These are phyloP conservation scores for Cicer pinnatifidum DNA, from an alignment of 306 rosid genomes.

Conservation along the genomic window DNA sequence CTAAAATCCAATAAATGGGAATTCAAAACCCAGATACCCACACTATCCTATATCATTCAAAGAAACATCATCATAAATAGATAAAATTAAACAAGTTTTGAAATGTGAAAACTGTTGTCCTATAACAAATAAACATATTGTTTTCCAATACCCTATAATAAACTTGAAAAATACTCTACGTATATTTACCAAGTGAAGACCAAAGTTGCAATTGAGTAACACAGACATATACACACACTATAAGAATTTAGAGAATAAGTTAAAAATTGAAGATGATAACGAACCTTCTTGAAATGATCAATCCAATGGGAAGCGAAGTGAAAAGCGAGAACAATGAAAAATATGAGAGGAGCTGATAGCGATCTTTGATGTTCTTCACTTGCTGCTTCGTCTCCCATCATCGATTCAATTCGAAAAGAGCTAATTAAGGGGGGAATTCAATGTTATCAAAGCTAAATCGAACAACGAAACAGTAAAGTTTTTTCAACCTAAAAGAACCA, in stretches of 20 bases:
- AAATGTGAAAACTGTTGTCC: constrained; percentile 11
- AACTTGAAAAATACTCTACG: neutral
- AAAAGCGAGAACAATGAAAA: constrained; percentile 60
- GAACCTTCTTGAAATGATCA: constrained; percentile 62
- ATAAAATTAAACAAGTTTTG: constrained; percentile 15
- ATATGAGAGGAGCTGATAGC: constrained; percentile 65
- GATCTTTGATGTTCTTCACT: constrained; percentile 54
- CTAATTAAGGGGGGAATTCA: neutral
- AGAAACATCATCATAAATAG: neutral
- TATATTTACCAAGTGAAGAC: neutral
- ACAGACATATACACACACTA: neutral
- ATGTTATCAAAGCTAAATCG: neutral
- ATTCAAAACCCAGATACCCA: neutral
- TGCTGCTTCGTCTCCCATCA: constrained; percentile 50
- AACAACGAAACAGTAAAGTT: too few species aligned
- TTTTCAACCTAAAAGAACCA: too few species aligned
- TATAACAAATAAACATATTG: neutral
- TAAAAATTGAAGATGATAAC: neutral
- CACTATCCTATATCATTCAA: neutral
- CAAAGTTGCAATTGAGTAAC: constrained; percentile 14
- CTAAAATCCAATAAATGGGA: constrained; percentile 3
- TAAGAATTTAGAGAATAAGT: neutral
- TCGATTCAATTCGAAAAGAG: constrained; percentile 25
- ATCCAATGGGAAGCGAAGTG: constrained; percentile 65
- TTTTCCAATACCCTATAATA: neutral